Conservation (phyloP, 2,329 filamentous ascomycete species). For the Raffaelea albimanens region DNA sequence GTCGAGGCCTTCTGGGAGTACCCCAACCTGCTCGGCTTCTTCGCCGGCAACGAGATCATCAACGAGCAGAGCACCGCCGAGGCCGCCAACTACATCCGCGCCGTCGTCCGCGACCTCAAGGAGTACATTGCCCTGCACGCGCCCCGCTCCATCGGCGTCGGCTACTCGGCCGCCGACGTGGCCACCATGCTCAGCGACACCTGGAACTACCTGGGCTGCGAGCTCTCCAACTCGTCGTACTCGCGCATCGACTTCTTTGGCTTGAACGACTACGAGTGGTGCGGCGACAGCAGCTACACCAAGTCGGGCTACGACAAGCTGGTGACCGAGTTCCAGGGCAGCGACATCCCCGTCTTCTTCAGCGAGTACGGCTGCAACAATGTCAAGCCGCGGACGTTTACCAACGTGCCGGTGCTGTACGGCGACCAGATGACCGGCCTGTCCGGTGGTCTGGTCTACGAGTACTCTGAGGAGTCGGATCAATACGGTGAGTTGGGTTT, state of each 20-base stretch:
- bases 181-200: conserved; percentile 53
- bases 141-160: conserved; percentile 73
- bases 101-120: conserved; percentile 72
- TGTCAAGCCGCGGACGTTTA: conserved; percentile 56
- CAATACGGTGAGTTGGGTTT: conserved; percentile 34
- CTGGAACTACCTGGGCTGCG: conserved; percentile 71
- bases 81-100: conserved; percentile 74
- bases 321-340: conserved; percentile 52
- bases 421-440: conserved; percentile 53
- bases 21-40: conserved; percentile 73
- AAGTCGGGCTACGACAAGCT: conserved; percentile 44
- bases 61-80: conserved; percentile 46
- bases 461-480: conserved; percentile 60
- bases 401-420: conserved; percentile 62
- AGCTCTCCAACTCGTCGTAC: conserved; percentile 42
- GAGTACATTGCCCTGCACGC: conserved; percentile 64
- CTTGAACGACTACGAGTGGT: conserved; percentile 64
- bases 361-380: conserved; percentile 68
- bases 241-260: conserved; percentile 63
- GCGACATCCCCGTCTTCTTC: conserved; percentile 65
- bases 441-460: conserved; percentile 67
- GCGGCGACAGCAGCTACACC: conserved; percentile 42
- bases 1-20: conserved; percentile 70
- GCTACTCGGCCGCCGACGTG: conserved; percentile 82
- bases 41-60: conserved; percentile 82